Percentiles rank a stretch among this genome's conserved stretches.
phyloP scores from a whole-genome alignment of 345 rosid species.

The Syzygium aqueum region DNA sequence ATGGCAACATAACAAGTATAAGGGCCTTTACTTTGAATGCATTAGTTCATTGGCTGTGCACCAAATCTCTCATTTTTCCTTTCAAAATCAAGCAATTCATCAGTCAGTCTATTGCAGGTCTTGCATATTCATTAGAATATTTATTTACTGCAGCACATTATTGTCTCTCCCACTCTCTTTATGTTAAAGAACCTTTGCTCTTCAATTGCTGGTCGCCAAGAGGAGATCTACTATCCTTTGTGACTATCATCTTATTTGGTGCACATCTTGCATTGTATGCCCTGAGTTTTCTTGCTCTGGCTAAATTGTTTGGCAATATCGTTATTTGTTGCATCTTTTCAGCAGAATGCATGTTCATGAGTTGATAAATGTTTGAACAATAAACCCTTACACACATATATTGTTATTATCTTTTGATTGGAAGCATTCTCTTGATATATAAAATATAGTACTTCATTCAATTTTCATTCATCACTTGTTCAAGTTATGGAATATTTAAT shows the following conservation, averaged over 20 bases:
- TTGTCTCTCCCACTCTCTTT: background rate
- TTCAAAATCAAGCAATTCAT: background rate
- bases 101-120: background rate
- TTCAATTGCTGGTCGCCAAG: background rate
- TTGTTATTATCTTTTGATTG: background rate
- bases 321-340: background rate
- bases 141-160: background rate
- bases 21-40: background rate
- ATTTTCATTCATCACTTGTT: background rate
- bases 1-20: background rate
- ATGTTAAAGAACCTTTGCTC: background rate
- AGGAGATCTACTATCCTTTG: background rate
- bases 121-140: background rate
- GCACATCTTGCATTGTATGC: background rate
- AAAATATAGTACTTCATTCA: background rate
- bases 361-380: background rate
- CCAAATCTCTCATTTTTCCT: background rate
- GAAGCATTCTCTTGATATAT: background rate
- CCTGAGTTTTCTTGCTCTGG: background rate
- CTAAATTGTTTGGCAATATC: background rate
- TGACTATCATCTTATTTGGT: background rate
- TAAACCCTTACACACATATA: background rate
- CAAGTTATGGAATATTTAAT: background rate
- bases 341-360: background rate
- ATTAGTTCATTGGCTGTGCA: background rate